Percentiles rank a stretch among this genome's conserved stretches.
Evolutionary conservation across 495 filamentous ascomycete species (phyloP).

Genomic region (Penicillium dipodomyicola): DNA sequence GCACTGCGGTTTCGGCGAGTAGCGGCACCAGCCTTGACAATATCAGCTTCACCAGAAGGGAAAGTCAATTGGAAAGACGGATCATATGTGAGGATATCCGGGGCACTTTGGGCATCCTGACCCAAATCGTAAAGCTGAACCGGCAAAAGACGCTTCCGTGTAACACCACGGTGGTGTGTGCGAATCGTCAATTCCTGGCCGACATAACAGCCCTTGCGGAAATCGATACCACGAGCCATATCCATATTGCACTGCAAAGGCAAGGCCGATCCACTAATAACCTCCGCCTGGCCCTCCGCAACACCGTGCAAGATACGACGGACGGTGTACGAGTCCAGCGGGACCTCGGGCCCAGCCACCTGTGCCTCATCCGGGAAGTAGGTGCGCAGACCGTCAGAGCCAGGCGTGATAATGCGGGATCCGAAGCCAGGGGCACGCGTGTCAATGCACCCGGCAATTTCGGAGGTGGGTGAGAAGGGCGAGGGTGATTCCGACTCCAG

Average conservation of each 20-base stretch:
- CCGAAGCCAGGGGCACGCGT: slow-evolving; percentile 68
- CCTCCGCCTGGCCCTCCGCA: slow-evolving; percentile 78
- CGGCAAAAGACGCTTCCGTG: slow-evolving; percentile 86
- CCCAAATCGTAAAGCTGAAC: slow-evolving; percentile 64
- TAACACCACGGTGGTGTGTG: slow-evolving; percentile 89
- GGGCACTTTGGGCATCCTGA: slow-evolving; percentile 29
- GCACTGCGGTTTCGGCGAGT: slow-evolving; percentile 59
- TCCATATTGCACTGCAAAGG: slow-evolving; percentile 86
- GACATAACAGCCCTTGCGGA: slow-evolving; percentile 93
- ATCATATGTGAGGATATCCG: slow-evolving; percentile 53
- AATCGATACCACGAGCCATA: slow-evolving; percentile 78
- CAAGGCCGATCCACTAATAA: slow-evolving; percentile 63
- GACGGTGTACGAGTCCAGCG: slow-evolving; percentile 55
- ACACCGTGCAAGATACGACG: slow-evolving; percentile 76
- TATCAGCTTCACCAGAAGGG: slow-evolving; percentile 40
- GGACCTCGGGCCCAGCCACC: slow-evolving; percentile 36
- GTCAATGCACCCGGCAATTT: slow-evolving; percentile 54
- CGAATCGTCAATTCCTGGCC: slow-evolving; percentile 95
- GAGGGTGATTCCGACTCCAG: slow-evolving; percentile 37
- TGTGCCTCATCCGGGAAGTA: slow-evolving; percentile 39
- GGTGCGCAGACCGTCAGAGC: slow-evolving; percentile 37
- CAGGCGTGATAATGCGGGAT: slow-evolving; percentile 51
- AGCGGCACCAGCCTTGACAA: slow-evolving; percentile 40
- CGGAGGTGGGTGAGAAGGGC: slow-evolving; percentile 23
- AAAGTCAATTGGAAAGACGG: slow-evolving; percentile 31